Conservation (phyloP, 768 basidiomycete genomes). For the Hydnomerulius pinastri region DNA sequence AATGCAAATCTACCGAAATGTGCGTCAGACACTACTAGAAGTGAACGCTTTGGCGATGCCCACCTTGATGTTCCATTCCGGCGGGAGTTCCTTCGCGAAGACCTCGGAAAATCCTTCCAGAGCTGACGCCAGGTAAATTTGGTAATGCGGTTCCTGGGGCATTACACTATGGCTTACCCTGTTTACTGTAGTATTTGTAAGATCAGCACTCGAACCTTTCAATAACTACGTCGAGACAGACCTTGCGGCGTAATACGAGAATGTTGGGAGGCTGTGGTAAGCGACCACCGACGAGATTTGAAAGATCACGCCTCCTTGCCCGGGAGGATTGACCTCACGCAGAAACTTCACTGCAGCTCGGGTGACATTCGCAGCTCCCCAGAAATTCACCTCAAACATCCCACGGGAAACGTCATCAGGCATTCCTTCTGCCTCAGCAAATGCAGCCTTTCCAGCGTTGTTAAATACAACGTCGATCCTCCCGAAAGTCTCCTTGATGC, state of each 20-base stretch:
- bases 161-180: constrained; percentile 4
- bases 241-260: constrained; percentile 15
- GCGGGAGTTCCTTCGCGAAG: constrained; percentile 11
- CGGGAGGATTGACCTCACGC: constrained; percentile 32
- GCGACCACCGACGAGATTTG: constrained; percentile 14
- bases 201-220: not conserved
- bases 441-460: constrained; percentile 37
- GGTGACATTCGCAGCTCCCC: constrained; percentile 17
- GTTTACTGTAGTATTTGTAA: not conserved
- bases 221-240: not conserved
- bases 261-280: constrained; percentile 2
- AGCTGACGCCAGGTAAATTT: too few relatives aligned
- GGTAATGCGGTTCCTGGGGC: too few relatives aligned
- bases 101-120: constrained; percentile 13
- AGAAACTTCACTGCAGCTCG: constrained; percentile 31
- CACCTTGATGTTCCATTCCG: constrained; percentile 21
- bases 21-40: not conserved
- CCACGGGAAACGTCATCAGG: constrained; percentile 30
- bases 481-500: constrained; percentile 35
- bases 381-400: constrained; percentile 37
- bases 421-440: constrained; percentile 37
- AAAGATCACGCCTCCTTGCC: constrained; percentile 11
- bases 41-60: not conserved
- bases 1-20: constrained; percentile 14
- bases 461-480: constrained; percentile 46